A percentile compares a stretch with the other conserved stretches of the same genome.
Evolutionary conservation across 176 grass and related monocot genomes (phyloP).

Genomic region (Puccinellia tenuiflora): DNA sequence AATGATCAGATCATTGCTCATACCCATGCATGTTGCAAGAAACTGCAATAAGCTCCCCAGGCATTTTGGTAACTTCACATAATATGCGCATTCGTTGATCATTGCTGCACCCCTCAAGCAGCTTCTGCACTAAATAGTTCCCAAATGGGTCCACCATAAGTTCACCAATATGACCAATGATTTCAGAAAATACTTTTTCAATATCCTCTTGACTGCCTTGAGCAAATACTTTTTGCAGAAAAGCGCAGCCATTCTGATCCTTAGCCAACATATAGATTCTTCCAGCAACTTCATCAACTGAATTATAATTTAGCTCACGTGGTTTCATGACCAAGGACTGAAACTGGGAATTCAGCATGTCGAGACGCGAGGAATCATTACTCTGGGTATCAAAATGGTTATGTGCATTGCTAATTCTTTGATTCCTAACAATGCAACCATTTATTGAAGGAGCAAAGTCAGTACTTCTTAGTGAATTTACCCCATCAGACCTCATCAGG

Average conservation of each 20-base stretch:
- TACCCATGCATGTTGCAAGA: conserved; percentile 91
- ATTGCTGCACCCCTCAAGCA: conserved; percentile 58
- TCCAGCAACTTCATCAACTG: conserved; percentile 38
- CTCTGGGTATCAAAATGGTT: conserved; percentile 15
- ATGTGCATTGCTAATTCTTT: not conserved
- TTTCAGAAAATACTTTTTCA: conserved; percentile 53
- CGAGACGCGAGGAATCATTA: not conserved
- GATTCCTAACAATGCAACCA: conserved; percentile 21
- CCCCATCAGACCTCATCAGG: conserved; percentile 18
- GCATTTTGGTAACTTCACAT: conserved; percentile 60
- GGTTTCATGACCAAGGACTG: conserved; percentile 4
- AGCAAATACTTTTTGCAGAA: conserved; percentile 53
- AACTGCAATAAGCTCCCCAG: conserved; percentile 44
- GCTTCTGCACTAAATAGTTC: conserved; percentile 70
- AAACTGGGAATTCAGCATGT: conserved; percentile 12
- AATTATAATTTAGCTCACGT: conserved; percentile 23
- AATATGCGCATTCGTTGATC: conserved; percentile 49
- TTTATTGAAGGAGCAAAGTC: conserved; percentile 16
- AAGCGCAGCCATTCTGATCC: conserved; percentile 60
- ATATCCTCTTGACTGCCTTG: conserved; percentile 54
- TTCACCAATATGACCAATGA: conserved; percentile 63
- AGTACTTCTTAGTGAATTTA: conserved; percentile 20
- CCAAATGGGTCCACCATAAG: conserved; percentile 69
- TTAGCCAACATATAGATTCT: conserved; percentile 59
- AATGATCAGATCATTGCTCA: conserved; percentile 19